Conservation (phyloP, 345 rosid genomes). For the Adansonia digitata region DNA sequence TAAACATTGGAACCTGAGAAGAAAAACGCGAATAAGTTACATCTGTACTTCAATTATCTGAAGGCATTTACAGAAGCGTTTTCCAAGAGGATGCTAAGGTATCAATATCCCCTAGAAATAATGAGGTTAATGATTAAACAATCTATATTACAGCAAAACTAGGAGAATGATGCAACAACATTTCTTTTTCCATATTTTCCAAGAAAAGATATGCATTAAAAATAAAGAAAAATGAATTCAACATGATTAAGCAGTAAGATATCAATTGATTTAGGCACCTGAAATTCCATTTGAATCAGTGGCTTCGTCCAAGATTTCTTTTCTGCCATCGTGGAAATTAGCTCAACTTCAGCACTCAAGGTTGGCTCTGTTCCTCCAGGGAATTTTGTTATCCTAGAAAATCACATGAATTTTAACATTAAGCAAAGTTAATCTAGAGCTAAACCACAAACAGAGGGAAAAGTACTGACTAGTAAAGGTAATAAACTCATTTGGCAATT, state of each 20-base stretch:
- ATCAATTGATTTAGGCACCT: constrained; percentile 41
- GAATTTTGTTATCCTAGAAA: constrained; percentile 79
- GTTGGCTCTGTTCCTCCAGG: constrained; percentile 97
- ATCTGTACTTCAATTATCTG: neutral
- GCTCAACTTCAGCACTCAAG: constrained; percentile 91
- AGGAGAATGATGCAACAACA: neutral
- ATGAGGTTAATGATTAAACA: neutral
- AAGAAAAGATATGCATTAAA: neutral
- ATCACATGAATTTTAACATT: neutral
- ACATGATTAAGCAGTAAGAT: neutral
- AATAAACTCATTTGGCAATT: neutral
- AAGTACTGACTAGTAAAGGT: neutral
- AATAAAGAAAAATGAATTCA: neutral
- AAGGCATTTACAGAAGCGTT: neutral
- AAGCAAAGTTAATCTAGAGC: constrained; percentile 1
- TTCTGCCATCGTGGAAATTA: constrained; percentile 87
- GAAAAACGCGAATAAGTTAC: neutral
- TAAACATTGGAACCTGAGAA: constrained; percentile 93
- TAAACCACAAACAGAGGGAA: neutral
- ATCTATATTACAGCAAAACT: neutral
- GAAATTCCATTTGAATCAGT: constrained; percentile 98
- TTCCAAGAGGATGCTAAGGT: neutral
- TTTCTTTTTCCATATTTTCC: neutral
- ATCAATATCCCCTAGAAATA: neutral
- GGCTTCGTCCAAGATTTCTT: constrained; percentile 95